Percentiles rank a stretch among this genome's conserved stretches.
These are phyloP conservation scores for Rhodotorula glutinis DNA, from an alignment of 1,284 basidiomycete species.

Conservation along the genomic window DNA sequence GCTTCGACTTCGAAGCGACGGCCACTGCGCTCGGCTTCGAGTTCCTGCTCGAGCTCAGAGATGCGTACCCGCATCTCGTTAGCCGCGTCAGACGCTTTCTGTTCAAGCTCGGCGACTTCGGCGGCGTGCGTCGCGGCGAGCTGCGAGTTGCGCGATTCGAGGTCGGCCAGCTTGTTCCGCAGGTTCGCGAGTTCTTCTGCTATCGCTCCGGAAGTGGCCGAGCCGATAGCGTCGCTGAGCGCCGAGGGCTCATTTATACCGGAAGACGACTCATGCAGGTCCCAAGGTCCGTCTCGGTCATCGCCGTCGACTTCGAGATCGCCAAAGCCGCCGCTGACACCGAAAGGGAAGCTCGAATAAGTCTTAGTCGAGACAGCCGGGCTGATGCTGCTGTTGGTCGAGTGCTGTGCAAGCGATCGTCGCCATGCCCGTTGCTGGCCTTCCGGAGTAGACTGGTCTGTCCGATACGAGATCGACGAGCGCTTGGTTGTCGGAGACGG, in stretches of 20 bases:
- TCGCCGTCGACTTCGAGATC: constrained; percentile 34
- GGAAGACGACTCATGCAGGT: neutral
- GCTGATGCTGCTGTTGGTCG: constrained; percentile 1
- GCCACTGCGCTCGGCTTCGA: constrained; percentile 30
- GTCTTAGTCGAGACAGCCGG: constrained; percentile 21
- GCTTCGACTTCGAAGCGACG: constrained; percentile 39
- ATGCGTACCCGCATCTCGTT: constrained; percentile 27
- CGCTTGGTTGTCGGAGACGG: constrained; percentile 22
- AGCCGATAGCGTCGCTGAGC: neutral
- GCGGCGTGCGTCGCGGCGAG: constrained; percentile 29
- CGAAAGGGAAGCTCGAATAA: constrained; percentile 32
- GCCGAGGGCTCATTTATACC: neutral
- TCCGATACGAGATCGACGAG: constrained; percentile 37
- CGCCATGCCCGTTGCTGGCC: constrained; percentile 14
- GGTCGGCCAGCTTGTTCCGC: constrained; percentile 30
- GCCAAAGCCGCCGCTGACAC: constrained; percentile 35
- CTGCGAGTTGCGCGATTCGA: constrained; percentile 20
- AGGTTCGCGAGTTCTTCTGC: constrained; percentile 32
- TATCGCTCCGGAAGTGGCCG: neutral
- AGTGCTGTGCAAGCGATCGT: neutral
- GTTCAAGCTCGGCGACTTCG: constrained; percentile 37
- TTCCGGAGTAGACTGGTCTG: constrained; percentile 4
- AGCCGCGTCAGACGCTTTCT: constrained; percentile 32
- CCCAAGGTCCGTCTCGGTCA: neutral
- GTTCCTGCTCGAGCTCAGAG: constrained; percentile 30